Conservation (phyloP, 2,329 filamentous ascomycete genomes). For the Truncatella angustata region DNA sequence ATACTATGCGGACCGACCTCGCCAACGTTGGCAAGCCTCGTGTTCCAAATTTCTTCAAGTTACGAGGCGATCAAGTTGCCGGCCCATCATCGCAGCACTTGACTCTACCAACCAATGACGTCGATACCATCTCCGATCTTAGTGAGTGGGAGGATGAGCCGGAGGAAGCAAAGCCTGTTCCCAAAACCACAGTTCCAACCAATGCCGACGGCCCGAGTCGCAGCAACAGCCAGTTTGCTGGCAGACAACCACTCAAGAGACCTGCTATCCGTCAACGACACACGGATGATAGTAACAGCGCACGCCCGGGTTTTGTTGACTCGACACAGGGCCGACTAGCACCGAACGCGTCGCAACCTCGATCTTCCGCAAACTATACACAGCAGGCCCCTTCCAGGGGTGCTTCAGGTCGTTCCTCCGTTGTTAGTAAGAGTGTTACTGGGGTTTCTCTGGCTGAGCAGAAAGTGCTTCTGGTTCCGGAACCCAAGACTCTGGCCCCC, state of each 20-base stretch:
- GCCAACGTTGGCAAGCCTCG: conserved; percentile 23
- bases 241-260: not conserved
- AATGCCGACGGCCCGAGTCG: conserved; percentile 8
- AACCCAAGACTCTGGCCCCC: not conserved
- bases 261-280: conserved; percentile 3
- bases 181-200: conserved; percentile 11
- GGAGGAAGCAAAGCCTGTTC: conserved; percentile 16
- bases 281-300: not conserved
- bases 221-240: not conserved
- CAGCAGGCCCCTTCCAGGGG: not conserved
- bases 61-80: conserved; percentile 16
- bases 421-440: too few species aligned
- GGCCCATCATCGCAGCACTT: not conserved
- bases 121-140: conserved; percentile 44
- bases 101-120: conserved; percentile 7
- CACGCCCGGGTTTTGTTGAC: not conserved
- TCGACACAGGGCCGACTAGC: not conserved
- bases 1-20: conserved; percentile 41
- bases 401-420: too few species aligned
- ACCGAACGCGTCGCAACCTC: not conserved
- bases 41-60: conserved; percentile 26
- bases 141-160: conserved; percentile 52
- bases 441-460: not conserved
- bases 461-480: not conserved
- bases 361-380: not conserved